Percentiles rank a stretch among this genome's conserved stretches.
phyloP scores from a whole-genome alignment of 805 yeast species.

The Debaryomyces tyrocola region DNA sequence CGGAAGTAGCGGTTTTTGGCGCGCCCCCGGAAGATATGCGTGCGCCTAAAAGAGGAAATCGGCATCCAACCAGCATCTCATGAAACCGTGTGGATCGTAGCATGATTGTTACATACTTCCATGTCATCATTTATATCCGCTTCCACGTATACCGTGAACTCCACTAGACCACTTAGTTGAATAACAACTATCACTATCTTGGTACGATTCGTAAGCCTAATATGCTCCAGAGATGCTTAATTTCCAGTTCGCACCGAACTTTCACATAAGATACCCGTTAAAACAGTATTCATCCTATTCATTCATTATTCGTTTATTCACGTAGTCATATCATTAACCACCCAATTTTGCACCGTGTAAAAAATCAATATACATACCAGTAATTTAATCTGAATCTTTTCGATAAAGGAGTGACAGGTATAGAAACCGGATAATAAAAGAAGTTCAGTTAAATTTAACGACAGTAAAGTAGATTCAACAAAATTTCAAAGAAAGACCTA shows the following conservation, averaged over 20 bases:
- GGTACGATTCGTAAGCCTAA: no score
- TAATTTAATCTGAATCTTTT: slow-evolving; percentile 3
- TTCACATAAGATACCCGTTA: no score
- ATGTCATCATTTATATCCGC: no score
- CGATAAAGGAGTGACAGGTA: slow-evolving; percentile 10
- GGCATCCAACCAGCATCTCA: not conserved
- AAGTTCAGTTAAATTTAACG: not conserved
- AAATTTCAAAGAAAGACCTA: not conserved
- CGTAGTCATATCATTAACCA: no score
- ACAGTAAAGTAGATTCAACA: not conserved
- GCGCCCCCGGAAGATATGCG: not conserved
- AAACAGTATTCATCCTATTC: no score
- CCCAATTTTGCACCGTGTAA: not conserved
- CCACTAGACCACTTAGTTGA: no score
- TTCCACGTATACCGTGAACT: no score
- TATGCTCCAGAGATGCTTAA: no score
- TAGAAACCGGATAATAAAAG: slow-evolving; percentile 7
- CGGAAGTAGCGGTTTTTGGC: not conserved
- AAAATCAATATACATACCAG: slow-evolving; percentile 3
- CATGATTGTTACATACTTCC: not conserved
- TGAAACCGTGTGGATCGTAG: not conserved
- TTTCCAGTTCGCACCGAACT: no score
- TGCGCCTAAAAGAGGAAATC: not conserved
- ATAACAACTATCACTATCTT: no score
- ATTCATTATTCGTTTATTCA: no score